phyloP scores from a whole-genome alignment of 352 stramenopile genomes.

The Globisporangium parvum region DNA sequence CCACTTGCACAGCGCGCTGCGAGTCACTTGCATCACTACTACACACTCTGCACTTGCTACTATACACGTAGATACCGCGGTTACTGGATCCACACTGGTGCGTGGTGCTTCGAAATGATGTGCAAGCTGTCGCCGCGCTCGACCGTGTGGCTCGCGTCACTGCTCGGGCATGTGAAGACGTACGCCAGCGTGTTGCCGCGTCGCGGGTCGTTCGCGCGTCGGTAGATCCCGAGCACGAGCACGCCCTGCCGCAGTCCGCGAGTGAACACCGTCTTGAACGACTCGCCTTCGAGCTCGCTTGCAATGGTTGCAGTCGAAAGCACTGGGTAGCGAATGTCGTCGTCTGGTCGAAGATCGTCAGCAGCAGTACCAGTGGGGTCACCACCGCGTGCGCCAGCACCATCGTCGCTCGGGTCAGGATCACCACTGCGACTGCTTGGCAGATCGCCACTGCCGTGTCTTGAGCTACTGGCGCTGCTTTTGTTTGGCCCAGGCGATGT shows the following conservation, averaged over 20 bases:
- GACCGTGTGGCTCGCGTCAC: slow-evolving; percentile 18
- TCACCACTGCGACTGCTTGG: background rate
- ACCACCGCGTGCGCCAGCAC: background rate
- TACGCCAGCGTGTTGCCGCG: slow-evolving; percentile 47
- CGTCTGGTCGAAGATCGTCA: background rate
- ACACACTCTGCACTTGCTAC: too few species aligned
- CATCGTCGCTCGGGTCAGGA: background rate
- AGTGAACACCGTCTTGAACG: slow-evolving; percentile 35
- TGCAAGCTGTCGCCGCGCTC: slow-evolving; percentile 36
- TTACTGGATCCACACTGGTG: slow-evolving; percentile 25
- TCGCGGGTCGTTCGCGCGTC: slow-evolving; percentile 22
- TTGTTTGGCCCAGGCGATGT: background rate
- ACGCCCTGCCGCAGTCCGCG: slow-evolving; percentile 31
- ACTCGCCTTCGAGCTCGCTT: slow-evolving; percentile 23
- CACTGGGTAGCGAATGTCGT: slow-evolving; percentile 20
- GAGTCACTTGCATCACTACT: too few species aligned
- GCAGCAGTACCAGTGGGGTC: background rate
- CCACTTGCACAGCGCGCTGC: too few species aligned
- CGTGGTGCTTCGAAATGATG: slow-evolving; percentile 24
- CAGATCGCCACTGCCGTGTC: background rate
- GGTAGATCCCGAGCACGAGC: slow-evolving; percentile 44
- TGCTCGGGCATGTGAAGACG: slow-evolving; percentile 48
- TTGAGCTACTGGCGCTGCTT: background rate
- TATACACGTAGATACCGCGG: too few species aligned
- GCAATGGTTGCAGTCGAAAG: slow-evolving; percentile 26